Evolutionary conservation across 1,139 yeast genomes (phyloP), one percentile per base, ranked within the genome.

Genomic region (Saccharomyces hybrid): DNA sequence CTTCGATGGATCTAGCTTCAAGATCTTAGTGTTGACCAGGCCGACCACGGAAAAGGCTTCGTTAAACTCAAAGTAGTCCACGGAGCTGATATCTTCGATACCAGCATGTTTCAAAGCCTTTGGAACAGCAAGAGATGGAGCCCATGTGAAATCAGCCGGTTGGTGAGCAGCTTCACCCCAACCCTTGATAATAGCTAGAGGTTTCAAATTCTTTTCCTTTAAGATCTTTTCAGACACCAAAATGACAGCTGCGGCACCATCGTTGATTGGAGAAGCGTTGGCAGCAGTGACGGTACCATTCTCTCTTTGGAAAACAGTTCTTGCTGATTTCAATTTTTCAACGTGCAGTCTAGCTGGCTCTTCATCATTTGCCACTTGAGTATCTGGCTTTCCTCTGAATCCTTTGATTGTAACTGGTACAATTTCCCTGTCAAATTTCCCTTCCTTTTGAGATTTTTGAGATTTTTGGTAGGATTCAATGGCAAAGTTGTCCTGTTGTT

Each of bases 131-230:
- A 88, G 77, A 48, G 96, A 76, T 63, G 99, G 99, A 31, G 98
- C 89, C 73, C 93, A 86, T 57, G 98, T 91, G 79, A 91, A 93
- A 75, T 89, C 95, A 65, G 85, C 81, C 61, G 99, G 98, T 51
- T 83, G 83, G 70, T 90, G 90, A 54, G 96, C 98, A 67, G 97
- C 98, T 73, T 93, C 99, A 74, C 96, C 98, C 96, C 97, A 91
- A 59, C 97, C 96, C 55, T 81, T 70, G 65, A 93, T 84, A 72
- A 83, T 82, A 59, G 97, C 98, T 62, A 93, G 74, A 61, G 99
- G 98, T 70, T 78, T 88, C 69, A 93, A 77, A 48, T 87, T 86
- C 63, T 90, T 81, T 78, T 91, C 96, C 72, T 83, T 81, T 66
- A 89, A 79, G 76, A 89, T 89, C 60, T 77, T 76, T 70, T 82